Evolutionary conservation across 352 stramenopile species (phyloP), one percentile per base, ranked within the genome.

Genomic region (Achlya hypogyna): DNA sequence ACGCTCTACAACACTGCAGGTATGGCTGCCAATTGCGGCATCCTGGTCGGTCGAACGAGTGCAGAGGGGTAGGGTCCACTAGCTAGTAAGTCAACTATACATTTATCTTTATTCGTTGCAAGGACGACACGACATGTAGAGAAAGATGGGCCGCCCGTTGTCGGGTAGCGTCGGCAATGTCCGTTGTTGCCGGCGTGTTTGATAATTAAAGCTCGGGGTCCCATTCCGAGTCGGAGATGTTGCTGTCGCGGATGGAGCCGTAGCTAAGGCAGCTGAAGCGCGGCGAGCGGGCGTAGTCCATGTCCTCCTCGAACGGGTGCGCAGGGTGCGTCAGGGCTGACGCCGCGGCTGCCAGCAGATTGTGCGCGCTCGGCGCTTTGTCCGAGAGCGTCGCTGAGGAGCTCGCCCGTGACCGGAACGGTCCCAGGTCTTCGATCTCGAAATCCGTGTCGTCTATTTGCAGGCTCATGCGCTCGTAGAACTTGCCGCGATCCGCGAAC

Each of bases 151-250:
- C 18, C 22, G 18, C 42, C 42, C 42, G 22, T 49, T 49, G 42
- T 49, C 22, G 42, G 18, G 22, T 49, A 49, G 18, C 18, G 22
- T 49, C n/a, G n/a, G n/a, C n/a, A n/a, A 22, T 49, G 42, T 49
- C 42, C 42, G 18, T 49, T 22, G 42, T 65, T 59, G 22, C 25
- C 32, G 32, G 27, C 12, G 18, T 56, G 9, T 63, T 51, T n/a
- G n/a, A n/a, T n/a, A n/a, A n/a, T 53, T 67, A 67, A 67, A 67
- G 51, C 32, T 67, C 60, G 32, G 49, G 43, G 12, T 49, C 60
- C 60, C 60, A 67, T 38, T 67, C 60, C 20, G 38, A 59, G 20
- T 27, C 27, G 14, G 35, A 60, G 0, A 35, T 49, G 18, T 49
- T 58, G 18, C 40, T 59, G 60, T 67, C 60, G 45, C 60, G 60